These are phyloP conservation scores for Rutstroemia sp. DNA, from an alignment of 2,329 filamentous ascomycete species.

Conservation along the genomic window DNA sequence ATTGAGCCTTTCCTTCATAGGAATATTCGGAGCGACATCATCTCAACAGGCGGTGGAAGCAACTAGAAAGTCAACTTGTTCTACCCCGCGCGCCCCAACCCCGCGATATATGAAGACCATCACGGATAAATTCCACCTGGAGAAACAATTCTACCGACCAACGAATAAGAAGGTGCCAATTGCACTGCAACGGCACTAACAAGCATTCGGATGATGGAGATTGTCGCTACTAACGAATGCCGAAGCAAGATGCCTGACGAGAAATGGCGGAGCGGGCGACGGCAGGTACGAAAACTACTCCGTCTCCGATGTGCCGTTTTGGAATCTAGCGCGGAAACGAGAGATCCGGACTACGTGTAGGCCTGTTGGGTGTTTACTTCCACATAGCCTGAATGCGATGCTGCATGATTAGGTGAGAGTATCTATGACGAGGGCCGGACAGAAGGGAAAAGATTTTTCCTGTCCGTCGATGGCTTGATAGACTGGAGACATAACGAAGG, in stretches of 20 bases:
- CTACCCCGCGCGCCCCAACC: neutral
- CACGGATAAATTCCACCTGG: neutral
- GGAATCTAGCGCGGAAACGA: neutral
- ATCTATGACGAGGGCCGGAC: neutral
- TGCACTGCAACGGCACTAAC: neutral
- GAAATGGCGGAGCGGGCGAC: too few relatives aligned
- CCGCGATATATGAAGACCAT: neutral
- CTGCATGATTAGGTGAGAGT: neutral
- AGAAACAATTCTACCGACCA: neutral
- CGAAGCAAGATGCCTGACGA: too few relatives aligned
- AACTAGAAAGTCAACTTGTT: neutral
- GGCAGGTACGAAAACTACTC: too few relatives aligned
- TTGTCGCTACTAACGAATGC: too few relatives aligned
- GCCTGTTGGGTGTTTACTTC: neutral
- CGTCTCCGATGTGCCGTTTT: too few relatives aligned
- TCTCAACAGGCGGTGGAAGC: neutral
- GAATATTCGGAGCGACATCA: neutral
- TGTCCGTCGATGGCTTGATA: neutral
- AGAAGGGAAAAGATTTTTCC: neutral
- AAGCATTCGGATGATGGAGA: too few relatives aligned
- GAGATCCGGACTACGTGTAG: neutral
- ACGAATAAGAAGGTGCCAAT: neutral
- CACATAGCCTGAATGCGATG: neutral
- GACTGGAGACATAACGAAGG: too few relatives aligned
- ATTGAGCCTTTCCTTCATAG: neutral